These are phyloP conservation scores for Bondarzewia mesenterica DNA, from an alignment of 1,284 basidiomycete species.

Conservation along the genomic window DNA sequence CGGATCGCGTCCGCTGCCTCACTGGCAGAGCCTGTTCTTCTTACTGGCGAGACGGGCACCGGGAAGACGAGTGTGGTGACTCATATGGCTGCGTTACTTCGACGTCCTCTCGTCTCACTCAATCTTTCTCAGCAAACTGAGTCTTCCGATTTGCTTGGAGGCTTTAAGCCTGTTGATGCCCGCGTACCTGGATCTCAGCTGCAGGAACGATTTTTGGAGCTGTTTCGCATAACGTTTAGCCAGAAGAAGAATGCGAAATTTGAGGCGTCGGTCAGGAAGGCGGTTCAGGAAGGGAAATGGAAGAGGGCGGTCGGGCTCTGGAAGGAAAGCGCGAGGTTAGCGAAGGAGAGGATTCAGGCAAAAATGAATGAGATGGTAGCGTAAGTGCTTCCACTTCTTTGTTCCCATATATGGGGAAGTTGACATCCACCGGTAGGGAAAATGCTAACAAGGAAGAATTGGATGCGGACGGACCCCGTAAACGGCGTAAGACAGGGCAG, in stretches of 20 bases:
- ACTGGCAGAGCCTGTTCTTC: slow-evolving; percentile 77
- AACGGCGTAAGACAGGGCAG: slow-evolving; percentile 65
- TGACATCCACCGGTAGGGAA: slow-evolving; percentile 15
- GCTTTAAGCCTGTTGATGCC: slow-evolving; percentile 92
- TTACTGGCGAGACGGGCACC: slow-evolving; percentile 98
- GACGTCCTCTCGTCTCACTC: slow-evolving; percentile 75
- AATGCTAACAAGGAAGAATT: slow-evolving; percentile 14
- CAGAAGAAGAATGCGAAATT: slow-evolving; percentile 87
- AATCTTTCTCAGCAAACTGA: slow-evolving; percentile 98
- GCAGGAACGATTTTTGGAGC: slow-evolving; percentile 71
- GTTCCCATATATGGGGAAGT: slow-evolving; percentile 3
- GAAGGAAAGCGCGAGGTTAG: slow-evolving; percentile 72
- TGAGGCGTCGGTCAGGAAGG: slow-evolving; percentile 78
- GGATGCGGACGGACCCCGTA: slow-evolving; percentile 49
- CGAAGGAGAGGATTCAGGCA: slow-evolving; percentile 50
- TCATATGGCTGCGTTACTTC: slow-evolving; percentile 78
- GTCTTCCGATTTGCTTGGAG: slow-evolving; percentile 89
- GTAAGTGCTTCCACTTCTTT: slow-evolving; percentile 26
- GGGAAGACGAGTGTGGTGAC: slow-evolving; percentile 95
- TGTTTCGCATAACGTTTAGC: slow-evolving; percentile 89
- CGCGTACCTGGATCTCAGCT: slow-evolving; percentile 70
- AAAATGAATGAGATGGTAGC: slow-evolving; percentile 32
- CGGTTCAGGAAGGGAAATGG: slow-evolving; percentile 83
- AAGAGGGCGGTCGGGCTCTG: slow-evolving; percentile 78
- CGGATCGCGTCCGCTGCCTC: slow-evolving; percentile 74